Evolutionary conservation across 345 rosid genomes (phyloP).

Genomic region (Sonneratia alba): DNA sequence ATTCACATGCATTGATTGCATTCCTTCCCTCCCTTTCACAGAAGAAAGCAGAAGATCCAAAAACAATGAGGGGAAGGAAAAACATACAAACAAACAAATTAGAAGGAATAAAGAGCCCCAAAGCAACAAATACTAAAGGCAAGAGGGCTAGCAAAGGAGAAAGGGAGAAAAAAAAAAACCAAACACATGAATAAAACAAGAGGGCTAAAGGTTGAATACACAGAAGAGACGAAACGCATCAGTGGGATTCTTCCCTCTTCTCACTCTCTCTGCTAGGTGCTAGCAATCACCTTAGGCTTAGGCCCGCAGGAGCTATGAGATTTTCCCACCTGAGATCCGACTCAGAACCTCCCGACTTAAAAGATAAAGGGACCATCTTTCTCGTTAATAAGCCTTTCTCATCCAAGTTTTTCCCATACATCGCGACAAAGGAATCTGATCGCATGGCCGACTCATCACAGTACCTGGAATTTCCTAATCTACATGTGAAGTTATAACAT

Average conservation of each 20-base stretch:
- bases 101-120: slow-evolving; percentile 6
- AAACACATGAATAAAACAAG: slow-evolving; percentile 1
- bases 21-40: not conserved
- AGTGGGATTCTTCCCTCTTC: slow-evolving; percentile 28
- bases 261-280: not conserved
- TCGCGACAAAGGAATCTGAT: too few species aligned
- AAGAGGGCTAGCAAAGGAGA: not conserved
- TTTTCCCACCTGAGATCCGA: too few species aligned
- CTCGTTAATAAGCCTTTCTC: too few species aligned
- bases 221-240: slow-evolving; percentile 22
- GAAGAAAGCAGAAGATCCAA: slow-evolving; percentile 1
- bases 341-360: too few species aligned
- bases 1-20: slow-evolving; percentile 3
- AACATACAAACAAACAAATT: not conserved
- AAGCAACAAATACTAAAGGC: slow-evolving; percentile 5
- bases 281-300: too few species aligned
- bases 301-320: too few species aligned
- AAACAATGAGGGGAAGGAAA: not conserved
- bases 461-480: too few species aligned
- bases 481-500: too few species aligned
- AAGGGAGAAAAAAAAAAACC: not conserved
- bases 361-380: too few species aligned
- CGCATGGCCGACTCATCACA: too few species aligned
- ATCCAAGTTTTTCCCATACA: too few species aligned
- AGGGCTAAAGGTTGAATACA: not conserved